These are phyloP conservation scores for Fusarium transvaalense DNA, from an alignment of 2,329 filamentous ascomycete genomes.

Conservation along the genomic window DNA sequence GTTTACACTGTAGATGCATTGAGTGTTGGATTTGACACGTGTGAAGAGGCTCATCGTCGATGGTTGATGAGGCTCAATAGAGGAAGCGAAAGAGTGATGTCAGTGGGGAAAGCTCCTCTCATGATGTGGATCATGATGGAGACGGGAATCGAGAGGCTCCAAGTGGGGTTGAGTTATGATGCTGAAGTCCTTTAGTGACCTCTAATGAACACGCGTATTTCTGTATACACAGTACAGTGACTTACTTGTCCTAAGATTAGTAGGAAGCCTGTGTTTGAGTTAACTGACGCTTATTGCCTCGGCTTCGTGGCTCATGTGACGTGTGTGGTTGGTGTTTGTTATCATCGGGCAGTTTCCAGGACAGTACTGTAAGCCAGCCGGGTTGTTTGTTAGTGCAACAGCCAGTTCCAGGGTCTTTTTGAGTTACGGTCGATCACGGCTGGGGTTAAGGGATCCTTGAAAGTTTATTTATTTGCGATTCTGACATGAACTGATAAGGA, in stretches of 20 bases:
- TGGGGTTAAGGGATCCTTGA: background rate
- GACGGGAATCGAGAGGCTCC: slow-evolving; percentile 18
- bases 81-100: slow-evolving; percentile 22
- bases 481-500: background rate
- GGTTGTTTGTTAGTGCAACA: slow-evolving; percentile 2
- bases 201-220: background rate
- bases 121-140: slow-evolving; percentile 27
- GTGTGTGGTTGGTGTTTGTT: slow-evolving; percentile 11
- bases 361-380: too few species aligned
- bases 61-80: slow-evolving; percentile 12
- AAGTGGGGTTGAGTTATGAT: slow-evolving; percentile 19
- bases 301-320: slow-evolving; percentile 25
- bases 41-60: slow-evolving; percentile 7
- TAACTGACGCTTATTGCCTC: slow-evolving; percentile 13
- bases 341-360: background rate
- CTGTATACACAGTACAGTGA: background rate
- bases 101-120: slow-evolving; percentile 25
- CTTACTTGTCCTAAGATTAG: background rate
- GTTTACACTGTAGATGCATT: background rate
- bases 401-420: slow-evolving; percentile 28
- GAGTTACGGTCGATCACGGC: slow-evolving; percentile 16
- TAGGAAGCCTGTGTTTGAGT: background rate
- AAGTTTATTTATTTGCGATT: slow-evolving; percentile 9
- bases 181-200: background rate
- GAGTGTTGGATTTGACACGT: background rate